phyloP scores from a whole-genome alignment of 73 alveolate genomes.

The Paramecium caudatum region DNA sequence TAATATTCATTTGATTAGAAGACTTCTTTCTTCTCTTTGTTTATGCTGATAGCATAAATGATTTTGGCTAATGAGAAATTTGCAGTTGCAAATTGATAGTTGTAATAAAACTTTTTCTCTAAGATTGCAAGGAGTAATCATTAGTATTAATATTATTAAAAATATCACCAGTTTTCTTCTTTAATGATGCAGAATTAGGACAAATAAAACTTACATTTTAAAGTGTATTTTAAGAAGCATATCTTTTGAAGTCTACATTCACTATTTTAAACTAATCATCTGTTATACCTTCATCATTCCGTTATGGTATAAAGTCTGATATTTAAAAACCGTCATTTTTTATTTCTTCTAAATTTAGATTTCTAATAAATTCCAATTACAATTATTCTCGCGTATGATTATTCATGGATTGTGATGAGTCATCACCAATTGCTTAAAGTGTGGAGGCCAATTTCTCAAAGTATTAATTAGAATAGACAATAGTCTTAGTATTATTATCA shows the following conservation, averaged over 20 bases:
- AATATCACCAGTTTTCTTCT: background rate
- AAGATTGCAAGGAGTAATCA: background rate
- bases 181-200: background rate
- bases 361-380: constrained; percentile 26
- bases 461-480: background rate
- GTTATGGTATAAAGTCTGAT: background rate
- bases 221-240: background rate
- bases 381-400: background rate
- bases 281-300: constrained; percentile 54
- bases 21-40: constrained; percentile 42
- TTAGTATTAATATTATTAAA: background rate
- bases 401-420: background rate
- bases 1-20: background rate
- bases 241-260: constrained; percentile 34
- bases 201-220: constrained; percentile 39
- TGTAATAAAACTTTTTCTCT: constrained; percentile 29
- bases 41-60: constrained; percentile 23
- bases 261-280: constrained; percentile 31
- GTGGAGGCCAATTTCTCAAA: constrained; percentile 41
- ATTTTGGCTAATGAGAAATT: constrained; percentile 56
- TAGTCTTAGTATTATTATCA: background rate
- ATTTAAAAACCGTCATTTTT: constrained; percentile 54
- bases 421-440: background rate
- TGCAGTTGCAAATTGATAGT: background rate
- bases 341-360: background rate